Evolutionary conservation across 2,329 filamentous ascomycete genomes (phyloP).

Genomic region (Calonectria leucothoes): DNA sequence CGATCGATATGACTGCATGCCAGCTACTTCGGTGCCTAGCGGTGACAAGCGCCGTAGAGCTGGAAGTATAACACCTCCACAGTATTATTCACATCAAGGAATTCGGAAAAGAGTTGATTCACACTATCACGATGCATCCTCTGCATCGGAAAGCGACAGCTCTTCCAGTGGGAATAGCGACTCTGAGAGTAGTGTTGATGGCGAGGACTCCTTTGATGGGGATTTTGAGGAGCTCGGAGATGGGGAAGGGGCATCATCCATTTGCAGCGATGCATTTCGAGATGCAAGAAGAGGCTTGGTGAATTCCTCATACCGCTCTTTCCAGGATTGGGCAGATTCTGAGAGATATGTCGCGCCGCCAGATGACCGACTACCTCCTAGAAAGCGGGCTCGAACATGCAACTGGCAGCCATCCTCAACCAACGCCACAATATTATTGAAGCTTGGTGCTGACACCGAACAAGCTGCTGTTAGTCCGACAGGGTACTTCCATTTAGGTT

Average conservation of each 20-base stretch:
- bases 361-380: not conserved
- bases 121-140: not conserved
- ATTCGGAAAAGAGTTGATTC: not conserved
- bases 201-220: not conserved
- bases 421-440: fast-evolving
- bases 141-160: not conserved
- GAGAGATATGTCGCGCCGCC: not conserved
- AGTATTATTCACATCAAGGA: not conserved
- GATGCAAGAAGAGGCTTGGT: not conserved
- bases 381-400: not conserved
- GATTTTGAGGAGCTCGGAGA: not conserved
- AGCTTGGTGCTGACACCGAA: not conserved
- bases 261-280: not conserved
- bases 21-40: not conserved
- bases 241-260: not conserved
- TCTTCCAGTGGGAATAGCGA: not conserved
- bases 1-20: not conserved
- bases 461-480: not conserved
- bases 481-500: not conserved
- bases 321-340: not conserved
- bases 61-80: not conserved
- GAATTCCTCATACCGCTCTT: not conserved
- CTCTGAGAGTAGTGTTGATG: not conserved
- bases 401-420: not conserved
- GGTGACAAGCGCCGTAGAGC: not conserved